Base-by-base conservation (phyloP, 192 early-diverging fungal genomes). In the Rhizoclosmatium globosum region DNA sequence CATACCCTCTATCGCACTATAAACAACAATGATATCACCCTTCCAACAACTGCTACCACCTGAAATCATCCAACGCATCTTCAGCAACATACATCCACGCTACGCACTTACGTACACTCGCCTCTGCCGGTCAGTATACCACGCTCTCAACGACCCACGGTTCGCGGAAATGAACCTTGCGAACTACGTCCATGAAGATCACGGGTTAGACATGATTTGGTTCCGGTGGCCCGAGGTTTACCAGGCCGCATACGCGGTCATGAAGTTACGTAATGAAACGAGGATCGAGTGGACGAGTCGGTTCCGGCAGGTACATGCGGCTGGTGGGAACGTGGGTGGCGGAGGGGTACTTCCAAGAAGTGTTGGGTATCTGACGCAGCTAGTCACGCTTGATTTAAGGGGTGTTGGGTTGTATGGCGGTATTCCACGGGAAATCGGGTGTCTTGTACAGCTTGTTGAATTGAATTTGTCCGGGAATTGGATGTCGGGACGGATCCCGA, bases 341-440 rank as follows among this genome's bases (percentile, higher is more conserved):
- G 31, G 31, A 31, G 31, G 31, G 31, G 31, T 31, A 31, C 31
- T 31, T 31, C 31, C 31, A 31, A 31, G 31, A 31, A 31, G 31
- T 31, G 31, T 31, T 31, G 31, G 31, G 31, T 31, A 31, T 31
- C 31, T 31, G 31, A 31, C 31, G 31, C 31, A 31, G 31, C 31
- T 31, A 31, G 31, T 31, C 31, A 31, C 31, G 31, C 31, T 31
- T 31, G 31, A 31, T 31, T 31, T 31, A 31, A 31, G 31, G 31
- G 31, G 31, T 31, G 31, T 31, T 31, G 31, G 31, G 31, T 31
- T 31, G 31, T 31, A 31, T 31, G 62, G 62, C 2, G 23, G 13
- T 21, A 64, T 64, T 64, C 62, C 62, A 39, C 13, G 31, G 15
- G 62, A 64, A 64, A 17, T 64, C 13, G 62, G 62, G 62, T 15